These are phyloP conservation scores for Malus hybrid DNA, from an alignment of 331 rosid genomes.

Conservation along the genomic window DNA sequence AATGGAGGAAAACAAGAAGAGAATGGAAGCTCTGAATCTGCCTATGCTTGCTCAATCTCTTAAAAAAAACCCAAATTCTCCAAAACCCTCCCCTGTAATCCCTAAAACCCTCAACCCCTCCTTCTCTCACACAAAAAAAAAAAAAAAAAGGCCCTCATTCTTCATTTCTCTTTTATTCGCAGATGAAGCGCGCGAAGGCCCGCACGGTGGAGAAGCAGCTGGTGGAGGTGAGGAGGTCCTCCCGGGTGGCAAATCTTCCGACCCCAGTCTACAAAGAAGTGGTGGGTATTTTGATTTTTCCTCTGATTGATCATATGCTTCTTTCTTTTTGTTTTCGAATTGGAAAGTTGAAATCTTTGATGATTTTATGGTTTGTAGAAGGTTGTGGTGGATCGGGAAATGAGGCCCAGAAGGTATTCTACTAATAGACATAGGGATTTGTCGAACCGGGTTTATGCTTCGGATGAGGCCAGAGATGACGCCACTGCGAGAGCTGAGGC, in stretches of 20 bases:
- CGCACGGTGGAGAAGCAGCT: slow-evolving; percentile 29
- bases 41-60: slow-evolving; percentile 53
- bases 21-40: slow-evolving; percentile 74
- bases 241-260: slow-evolving; percentile 55
- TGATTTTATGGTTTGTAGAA: slow-evolving; percentile 5
- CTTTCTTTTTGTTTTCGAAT: background rate
- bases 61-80: slow-evolving; percentile 26
- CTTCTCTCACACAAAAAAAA: background rate
- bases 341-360: background rate
- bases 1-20: slow-evolving; percentile 64
- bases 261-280: slow-evolving; percentile 72
- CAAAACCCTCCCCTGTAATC: slow-evolving; percentile 47
- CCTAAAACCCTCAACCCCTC: too few relatives aligned
- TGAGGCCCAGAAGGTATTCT: slow-evolving; percentile 39
- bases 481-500: slow-evolving; percentile 55
- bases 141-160: background rate
- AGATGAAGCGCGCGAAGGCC: slow-evolving; percentile 46
- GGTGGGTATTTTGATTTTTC: background rate
- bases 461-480: slow-evolving; percentile 44
- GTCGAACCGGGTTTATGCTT: slow-evolving; percentile 52
- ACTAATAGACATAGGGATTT: slow-evolving; percentile 40
- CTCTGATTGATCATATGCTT: background rate
- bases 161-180: background rate
- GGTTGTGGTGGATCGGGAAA: slow-evolving; percentile 38
- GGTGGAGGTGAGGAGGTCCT: slow-evolving; percentile 59